These are phyloP conservation scores for Eragrostis curvula DNA, from an alignment of 176 grass and related monocot genomes.

Conservation along the genomic window DNA sequence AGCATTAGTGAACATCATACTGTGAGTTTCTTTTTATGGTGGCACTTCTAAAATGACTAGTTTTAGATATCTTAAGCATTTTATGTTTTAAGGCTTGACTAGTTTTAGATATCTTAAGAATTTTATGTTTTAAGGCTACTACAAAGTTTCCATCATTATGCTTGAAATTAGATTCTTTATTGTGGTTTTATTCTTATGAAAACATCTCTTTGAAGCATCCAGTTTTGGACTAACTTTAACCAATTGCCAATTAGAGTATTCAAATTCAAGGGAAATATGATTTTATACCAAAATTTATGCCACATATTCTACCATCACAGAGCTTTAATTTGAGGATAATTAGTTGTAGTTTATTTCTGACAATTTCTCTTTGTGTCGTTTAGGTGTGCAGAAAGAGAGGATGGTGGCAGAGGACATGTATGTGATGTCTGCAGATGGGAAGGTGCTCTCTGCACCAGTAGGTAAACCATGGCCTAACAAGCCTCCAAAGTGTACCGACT, in stretches of 20 bases:
- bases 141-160: not conserved
- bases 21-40: not conserved
- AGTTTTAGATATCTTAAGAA: not conserved
- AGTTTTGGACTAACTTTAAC: not conserved
- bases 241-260: not conserved
- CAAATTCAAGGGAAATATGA: not conserved
- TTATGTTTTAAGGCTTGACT: not conserved
- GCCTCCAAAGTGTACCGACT: constrained; percentile 87
- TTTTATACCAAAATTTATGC: not conserved
- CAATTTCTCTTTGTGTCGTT: constrained; percentile 7
- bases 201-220: not conserved
- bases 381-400: constrained; percentile 97
- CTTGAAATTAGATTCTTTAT: not conserved
- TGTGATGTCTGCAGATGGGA: constrained; percentile 66
- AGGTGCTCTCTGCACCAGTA: constrained; percentile 57
- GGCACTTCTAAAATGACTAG: not conserved
- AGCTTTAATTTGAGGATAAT: not conserved
- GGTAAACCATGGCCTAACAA: constrained; percentile 84
- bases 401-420: constrained; percentile 95
- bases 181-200: not conserved
- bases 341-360: not conserved
- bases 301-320: not conserved
- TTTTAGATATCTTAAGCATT: not conserved
- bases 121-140: not conserved
- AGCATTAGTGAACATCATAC: not conserved